Evolutionary conservation across 1,139 yeast species (phyloP).

Genomic region (Yamadazyma atlantica): DNA sequence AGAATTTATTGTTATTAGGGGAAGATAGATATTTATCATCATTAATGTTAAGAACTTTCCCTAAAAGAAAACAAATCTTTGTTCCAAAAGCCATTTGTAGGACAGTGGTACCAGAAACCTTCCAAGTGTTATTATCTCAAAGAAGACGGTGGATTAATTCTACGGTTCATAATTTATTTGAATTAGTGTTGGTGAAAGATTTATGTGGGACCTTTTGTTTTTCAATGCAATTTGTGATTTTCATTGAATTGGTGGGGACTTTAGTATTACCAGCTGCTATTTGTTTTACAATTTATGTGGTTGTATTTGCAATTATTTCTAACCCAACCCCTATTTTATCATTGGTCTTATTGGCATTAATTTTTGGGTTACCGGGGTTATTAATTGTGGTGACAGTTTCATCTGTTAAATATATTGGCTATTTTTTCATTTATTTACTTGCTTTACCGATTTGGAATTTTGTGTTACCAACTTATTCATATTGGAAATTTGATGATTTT

Average conservation of each 20-base stretch:
- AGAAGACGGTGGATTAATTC: slow-evolving; percentile 99
- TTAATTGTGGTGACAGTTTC: slow-evolving; percentile 88
- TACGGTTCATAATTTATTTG: slow-evolving; percentile 93
- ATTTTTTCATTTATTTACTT: slow-evolving; percentile 77
- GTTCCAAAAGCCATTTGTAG: slow-evolving; percentile 95
- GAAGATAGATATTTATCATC: slow-evolving; percentile 91
- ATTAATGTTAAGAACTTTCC: slow-evolving; percentile 89
- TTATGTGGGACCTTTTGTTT: slow-evolving; percentile 96
- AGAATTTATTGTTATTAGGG: slow-evolving; percentile 84
- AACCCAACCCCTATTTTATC: slow-evolving; percentile 83
- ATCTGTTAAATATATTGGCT: slow-evolving; percentile 67
- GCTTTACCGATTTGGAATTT: slow-evolving; percentile 97
- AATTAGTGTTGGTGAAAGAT: slow-evolving; percentile 82
- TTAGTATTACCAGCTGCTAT: slow-evolving; percentile 92
- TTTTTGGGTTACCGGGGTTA: slow-evolving; percentile 88
- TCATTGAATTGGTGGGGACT: slow-evolving; percentile 86
- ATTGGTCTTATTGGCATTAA: slow-evolving; percentile 72
- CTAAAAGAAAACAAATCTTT: slow-evolving; percentile 88
- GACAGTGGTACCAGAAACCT: slow-evolving; percentile 85
- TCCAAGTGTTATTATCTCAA: slow-evolving; percentile 82
- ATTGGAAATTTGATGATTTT: slow-evolving; percentile 97
- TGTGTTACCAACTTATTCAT: slow-evolving; percentile 84
- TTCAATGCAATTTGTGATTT: slow-evolving; percentile 94
- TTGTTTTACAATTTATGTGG: slow-evolving; percentile 79
- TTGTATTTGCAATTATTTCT: slow-evolving; percentile 73